A percentile compares a stretch with the other conserved stretches of the same genome.
These are phyloP conservation scores for Gracilaria caudata DNA, from an alignment of 23 red algal genomes.

Conservation along the genomic window DNA sequence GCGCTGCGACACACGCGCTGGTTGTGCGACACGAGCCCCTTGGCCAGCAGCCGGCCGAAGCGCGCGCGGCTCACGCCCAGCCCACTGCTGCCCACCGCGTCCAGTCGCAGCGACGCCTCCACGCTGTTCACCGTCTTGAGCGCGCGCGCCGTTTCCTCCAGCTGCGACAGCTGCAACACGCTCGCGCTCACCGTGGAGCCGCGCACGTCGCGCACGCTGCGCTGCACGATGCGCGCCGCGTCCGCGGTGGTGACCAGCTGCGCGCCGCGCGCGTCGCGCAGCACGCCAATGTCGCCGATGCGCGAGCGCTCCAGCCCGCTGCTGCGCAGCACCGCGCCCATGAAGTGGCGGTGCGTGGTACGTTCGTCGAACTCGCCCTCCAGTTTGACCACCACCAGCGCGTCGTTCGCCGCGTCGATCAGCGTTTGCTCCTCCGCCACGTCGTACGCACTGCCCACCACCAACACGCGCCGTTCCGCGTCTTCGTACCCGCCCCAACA, in stretches of 20 bases:
- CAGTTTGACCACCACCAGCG: conserved; percentile 35
- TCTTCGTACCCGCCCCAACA: conserved; percentile 60
- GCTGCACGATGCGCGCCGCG: conserved; percentile 46
- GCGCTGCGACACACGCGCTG: conserved; percentile 23
- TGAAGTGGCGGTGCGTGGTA: conserved; percentile 75
- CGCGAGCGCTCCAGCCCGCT: conserved; percentile 51
- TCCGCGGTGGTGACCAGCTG: conserved; percentile 57
- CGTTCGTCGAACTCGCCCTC: conserved; percentile 58
- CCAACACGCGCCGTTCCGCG: conserved; percentile 70
- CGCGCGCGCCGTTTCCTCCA: conserved; percentile 38
- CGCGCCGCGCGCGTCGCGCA: conserved; percentile 63
- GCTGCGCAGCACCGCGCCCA: conserved; percentile 74
- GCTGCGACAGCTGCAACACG: conserved; percentile 26
- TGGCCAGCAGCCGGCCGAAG: conserved; percentile 53
- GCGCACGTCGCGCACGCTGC: conserved; percentile 32
- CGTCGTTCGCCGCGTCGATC: background rate
- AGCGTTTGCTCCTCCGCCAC: conserved; percentile 20
- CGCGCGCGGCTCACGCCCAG: conserved; percentile 75
- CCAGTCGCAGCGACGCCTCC: conserved; percentile 81
- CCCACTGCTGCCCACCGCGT: conserved; percentile 88
- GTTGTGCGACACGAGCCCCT: conserved; percentile 70
- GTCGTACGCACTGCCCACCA: conserved; percentile 40
- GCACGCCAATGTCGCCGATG: conserved; percentile 80
- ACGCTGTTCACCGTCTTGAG: conserved; percentile 69
- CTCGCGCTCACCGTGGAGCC: conserved; percentile 21